Evolutionary conservation across 768 basidiomycete genomes (phyloP).

Genomic region (Cystofilobasidium bisporidii): DNA sequence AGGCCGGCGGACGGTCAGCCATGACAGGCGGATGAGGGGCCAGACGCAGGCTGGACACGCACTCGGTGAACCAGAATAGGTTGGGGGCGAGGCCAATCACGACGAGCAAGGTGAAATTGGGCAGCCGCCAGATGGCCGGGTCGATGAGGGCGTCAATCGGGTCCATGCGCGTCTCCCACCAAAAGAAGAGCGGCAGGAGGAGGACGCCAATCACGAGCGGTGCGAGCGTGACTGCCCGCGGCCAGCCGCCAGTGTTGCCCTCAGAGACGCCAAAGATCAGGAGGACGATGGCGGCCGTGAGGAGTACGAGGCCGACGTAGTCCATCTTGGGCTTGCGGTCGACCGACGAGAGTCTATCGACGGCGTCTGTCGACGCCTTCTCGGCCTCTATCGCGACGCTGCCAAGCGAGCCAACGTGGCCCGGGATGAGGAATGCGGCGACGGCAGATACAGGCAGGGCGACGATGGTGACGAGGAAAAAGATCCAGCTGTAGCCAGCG

Average conservation of each 20-base stretch:
- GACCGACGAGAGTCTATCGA: conserved; percentile 33
- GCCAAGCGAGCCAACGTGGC: conserved; percentile 19
- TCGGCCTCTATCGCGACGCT: conserved; percentile 31
- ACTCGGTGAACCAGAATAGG: too few relatives aligned
- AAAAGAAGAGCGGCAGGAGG: conserved; percentile 14
- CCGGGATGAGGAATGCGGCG: conserved; percentile 20
- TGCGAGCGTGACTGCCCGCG: neutral
- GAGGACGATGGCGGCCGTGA: conserved; percentile 32
- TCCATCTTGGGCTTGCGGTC: conserved; percentile 23
- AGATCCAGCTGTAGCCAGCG: conserved; percentile 36
- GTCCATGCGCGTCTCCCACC: conserved; percentile 20
- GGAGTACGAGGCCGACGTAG: conserved; percentile 12
- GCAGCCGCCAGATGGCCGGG: conserved; percentile 1
- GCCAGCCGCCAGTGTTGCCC: conserved; percentile 18
- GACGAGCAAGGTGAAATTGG: conserved; percentile 12
- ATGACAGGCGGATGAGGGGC: too few relatives aligned
- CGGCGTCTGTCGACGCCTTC: conserved; percentile 36
- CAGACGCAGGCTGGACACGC: too few relatives aligned
- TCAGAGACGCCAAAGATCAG: conserved; percentile 36
- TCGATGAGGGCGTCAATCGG: conserved; percentile 11
- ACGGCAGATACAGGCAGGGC: conserved; percentile 2
- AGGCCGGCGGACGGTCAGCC: too few relatives aligned
- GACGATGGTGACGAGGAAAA: conserved; percentile 30
- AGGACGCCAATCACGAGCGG: conserved; percentile 6
- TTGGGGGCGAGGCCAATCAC: neutral